These are phyloP conservation scores for Coccinonectria pachysandricola DNA, from an alignment of 2,329 filamentous ascomycete genomes.

Conservation along the genomic window DNA sequence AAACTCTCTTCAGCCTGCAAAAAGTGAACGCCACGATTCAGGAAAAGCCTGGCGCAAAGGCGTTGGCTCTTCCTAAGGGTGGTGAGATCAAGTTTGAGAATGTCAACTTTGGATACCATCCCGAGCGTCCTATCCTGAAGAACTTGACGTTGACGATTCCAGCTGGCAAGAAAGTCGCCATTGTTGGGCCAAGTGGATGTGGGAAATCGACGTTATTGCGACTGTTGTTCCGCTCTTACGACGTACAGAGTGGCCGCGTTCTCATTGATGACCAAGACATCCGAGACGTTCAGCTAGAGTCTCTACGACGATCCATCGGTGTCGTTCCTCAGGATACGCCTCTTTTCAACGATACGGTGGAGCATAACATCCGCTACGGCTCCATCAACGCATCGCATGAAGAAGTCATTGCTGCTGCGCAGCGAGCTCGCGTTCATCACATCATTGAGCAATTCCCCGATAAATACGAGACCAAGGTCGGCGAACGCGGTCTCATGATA, in stretches of 20 bases:
- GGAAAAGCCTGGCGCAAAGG: slow-evolving; percentile 64
- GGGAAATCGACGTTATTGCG: slow-evolving; percentile 91
- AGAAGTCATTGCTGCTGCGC: slow-evolving; percentile 65
- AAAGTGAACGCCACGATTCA: slow-evolving; percentile 87
- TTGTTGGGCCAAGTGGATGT: slow-evolving; percentile 91
- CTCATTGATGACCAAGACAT: slow-evolving; percentile 91
- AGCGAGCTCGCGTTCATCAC: slow-evolving; percentile 75
- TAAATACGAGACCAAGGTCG: slow-evolving; percentile 85
- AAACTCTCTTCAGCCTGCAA: slow-evolving; percentile 93
- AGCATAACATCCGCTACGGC: slow-evolving; percentile 92
- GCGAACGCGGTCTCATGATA: slow-evolving; percentile 93
- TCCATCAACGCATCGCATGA: slow-evolving; percentile 65
- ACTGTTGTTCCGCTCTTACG: slow-evolving; percentile 89
- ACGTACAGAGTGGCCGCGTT: slow-evolving; percentile 75
- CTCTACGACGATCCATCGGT: slow-evolving; percentile 74
- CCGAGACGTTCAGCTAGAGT: slow-evolving; percentile 70
- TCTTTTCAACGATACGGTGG: slow-evolving; percentile 92
- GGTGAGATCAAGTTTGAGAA: slow-evolving; percentile 93
- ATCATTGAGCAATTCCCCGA: slow-evolving; percentile 71
- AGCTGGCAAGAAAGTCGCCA: slow-evolving; percentile 88
- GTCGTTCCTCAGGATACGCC: slow-evolving; percentile 97
- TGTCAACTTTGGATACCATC: slow-evolving; percentile 85
- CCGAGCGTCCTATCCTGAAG: slow-evolving; percentile 75
- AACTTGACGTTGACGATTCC: slow-evolving; percentile 83
- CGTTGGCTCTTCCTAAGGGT: slow-evolving; percentile 61